These are phyloP conservation scores for Ustilago bromivora DNA, from an alignment of 1,284 basidiomycete species.

Conservation along the genomic window DNA sequence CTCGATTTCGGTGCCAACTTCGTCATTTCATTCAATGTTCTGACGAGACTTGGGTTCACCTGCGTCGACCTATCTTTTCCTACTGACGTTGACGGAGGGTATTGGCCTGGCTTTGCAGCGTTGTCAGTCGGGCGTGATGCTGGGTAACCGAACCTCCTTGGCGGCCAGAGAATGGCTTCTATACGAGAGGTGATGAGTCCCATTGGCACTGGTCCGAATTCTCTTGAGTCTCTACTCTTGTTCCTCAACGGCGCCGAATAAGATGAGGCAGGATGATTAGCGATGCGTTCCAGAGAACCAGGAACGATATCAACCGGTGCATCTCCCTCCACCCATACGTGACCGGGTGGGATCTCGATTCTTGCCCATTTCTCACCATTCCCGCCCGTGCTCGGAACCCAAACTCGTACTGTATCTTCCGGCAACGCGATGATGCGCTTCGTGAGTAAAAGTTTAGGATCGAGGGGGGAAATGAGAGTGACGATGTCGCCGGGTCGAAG, in stretches of 20 bases:
- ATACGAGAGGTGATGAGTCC: constrained; percentile 71
- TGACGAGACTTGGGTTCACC: constrained; percentile 42
- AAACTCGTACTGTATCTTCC: constrained; percentile 72
- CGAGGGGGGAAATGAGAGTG: constrained; percentile 72
- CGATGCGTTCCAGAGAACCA: constrained; percentile 17
- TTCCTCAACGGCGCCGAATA: not conserved
- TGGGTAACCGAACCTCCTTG: constrained; percentile 51
- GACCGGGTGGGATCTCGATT: constrained; percentile 59
- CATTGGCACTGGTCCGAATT: constrained; percentile 73
- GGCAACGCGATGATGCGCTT: constrained; percentile 74
- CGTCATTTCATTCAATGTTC: constrained; percentile 44
- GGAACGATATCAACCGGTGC: constrained; percentile 67
- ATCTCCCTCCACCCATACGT: constrained; percentile 74
- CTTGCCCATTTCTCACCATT: constrained; percentile 35
- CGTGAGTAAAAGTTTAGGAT: constrained; percentile 72
- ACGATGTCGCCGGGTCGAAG: constrained; percentile 73
- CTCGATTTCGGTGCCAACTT: constrained; percentile 11
- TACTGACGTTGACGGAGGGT: constrained; percentile 18
- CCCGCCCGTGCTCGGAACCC: constrained; percentile 21
- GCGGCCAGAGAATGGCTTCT: constrained; percentile 71
- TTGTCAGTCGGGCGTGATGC: constrained; percentile 25
- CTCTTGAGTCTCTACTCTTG: constrained; percentile 71
- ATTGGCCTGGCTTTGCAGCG: constrained; percentile 6
- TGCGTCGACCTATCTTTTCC: constrained; percentile 28
- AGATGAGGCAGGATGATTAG: constrained; percentile 24